Base-by-base conservation (phyloP, 495 filamentous ascomycete genomes). In the Penicillium steckii region DNA sequence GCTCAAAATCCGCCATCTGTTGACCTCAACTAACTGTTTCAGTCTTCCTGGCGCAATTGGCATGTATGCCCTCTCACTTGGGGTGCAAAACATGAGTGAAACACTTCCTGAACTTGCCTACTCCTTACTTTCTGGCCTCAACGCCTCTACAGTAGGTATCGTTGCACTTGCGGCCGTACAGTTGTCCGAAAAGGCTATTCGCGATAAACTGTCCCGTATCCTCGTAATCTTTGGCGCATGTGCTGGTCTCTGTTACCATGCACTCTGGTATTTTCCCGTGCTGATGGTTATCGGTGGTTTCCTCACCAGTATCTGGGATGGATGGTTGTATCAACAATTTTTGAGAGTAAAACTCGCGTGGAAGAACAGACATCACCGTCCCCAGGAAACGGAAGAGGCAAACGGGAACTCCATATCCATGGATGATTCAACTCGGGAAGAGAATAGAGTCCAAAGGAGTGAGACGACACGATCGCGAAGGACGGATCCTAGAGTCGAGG, bases 221-320 rank as follows among this genome's bases (percentile, higher is more conserved):
- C 56, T 92, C 1, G 82, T 95, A 1, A 83, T 90, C 48, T 60
- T 89, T n/a, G 81, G 80, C 13, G 90, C 73, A 18, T 72, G 78
- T 3, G 86, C 85, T 0, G 90, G 88, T 5, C 68, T 93, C 65
- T 77, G 86, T 35, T 91, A 93, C 55, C 90, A 82, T 48, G 82
- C 88, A 0, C 69, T 92, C 0, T 95, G 88, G 90, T 95, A 91
- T 60, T 93, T 91, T 55, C 90, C 90, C 0, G 62, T 88, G 1
- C 59, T 95, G 8, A 86, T 93, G 78, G 48, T 84, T 9, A 70
- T 71, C 12, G 88, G 83, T 0, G 70, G 85, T 25, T 3, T 78
- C 12, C 67, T 71, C 1, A 84, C 85, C 0, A 63, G 84, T 0
- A 32, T 80, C 7, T 88, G 82, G 72, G 89, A 93, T 66, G 65